Conservation (phyloP, 2,329 filamentous ascomycete genomes). For the Harringtonia lauricola region DNA sequence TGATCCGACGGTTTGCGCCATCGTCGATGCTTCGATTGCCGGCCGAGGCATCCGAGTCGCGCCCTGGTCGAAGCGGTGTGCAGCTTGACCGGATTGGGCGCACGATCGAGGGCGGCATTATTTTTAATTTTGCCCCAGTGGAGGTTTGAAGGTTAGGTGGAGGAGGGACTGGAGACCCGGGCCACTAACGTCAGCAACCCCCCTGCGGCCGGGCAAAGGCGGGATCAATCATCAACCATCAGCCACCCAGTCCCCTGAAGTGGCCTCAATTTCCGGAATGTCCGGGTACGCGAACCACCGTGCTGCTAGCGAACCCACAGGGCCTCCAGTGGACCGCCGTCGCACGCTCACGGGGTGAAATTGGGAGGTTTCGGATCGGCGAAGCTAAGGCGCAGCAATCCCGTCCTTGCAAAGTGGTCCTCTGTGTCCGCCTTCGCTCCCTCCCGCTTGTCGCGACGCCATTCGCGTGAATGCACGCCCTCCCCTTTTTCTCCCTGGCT, state of each 20-base stretch:
- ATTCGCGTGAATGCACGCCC: no score
- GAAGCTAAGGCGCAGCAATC: background rate
- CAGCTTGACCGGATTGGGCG: no score
- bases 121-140: background rate
- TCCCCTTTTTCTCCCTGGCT: no score
- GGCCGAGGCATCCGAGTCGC: background rate
- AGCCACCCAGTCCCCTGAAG: background rate
- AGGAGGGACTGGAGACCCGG: no score
- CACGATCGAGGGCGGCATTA: background rate
- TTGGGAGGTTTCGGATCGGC: constrained; percentile 5
- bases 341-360: background rate
- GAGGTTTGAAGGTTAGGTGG: no score
- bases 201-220: constrained; percentile 1
- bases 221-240: background rate
- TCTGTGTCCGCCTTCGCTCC: background rate
- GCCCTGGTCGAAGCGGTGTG: background rate
- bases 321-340: background rate
- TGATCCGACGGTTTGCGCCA: background rate
- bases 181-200: background rate
- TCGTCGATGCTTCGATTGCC: background rate
- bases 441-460: no score
- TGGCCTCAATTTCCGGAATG: constrained; percentile 5
- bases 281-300: constrained; percentile 1
- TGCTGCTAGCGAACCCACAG: background rate
- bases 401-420: background rate